These are phyloP conservation scores for Chaetomiaceae sp. DNA, from an alignment of 2,329 filamentous ascomycete genomes.

Conservation along the genomic window DNA sequence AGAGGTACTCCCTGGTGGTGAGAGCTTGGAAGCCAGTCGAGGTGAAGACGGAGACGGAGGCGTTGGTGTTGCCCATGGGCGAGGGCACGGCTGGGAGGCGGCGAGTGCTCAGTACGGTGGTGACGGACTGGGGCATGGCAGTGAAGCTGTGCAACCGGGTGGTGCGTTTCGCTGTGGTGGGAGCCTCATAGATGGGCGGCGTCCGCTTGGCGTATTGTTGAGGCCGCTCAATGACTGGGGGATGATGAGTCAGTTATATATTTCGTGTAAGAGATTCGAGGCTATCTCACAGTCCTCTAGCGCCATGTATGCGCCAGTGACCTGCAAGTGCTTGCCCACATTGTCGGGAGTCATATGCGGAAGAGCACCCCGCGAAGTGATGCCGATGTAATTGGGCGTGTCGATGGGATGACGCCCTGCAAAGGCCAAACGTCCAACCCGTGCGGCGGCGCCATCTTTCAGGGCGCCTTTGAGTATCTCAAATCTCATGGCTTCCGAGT, in stretches of 20 bases:
- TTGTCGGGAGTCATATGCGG: conserved; percentile 90
- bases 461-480: conserved; percentile 42
- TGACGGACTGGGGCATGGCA: conserved; percentile 59
- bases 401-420: conserved; percentile 60
- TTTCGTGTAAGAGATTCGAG: background rate
- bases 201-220: conserved; percentile 37
- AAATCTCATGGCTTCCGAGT: conserved; percentile 37
- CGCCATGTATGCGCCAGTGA: conserved; percentile 71
- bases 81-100: conserved; percentile 70
- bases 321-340: conserved; percentile 57
- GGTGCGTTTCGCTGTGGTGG: conserved; percentile 22
- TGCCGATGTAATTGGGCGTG: conserved; percentile 77
- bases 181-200: conserved; percentile 46
- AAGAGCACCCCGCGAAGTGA: conserved; percentile 77
- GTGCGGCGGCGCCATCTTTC: conserved; percentile 45
- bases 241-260: background rate
- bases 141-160: conserved; percentile 70
- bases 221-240: conserved; percentile 50
- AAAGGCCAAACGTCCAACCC: conserved; percentile 64
- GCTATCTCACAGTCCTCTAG: conserved; percentile 81
- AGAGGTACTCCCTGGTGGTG: conserved; percentile 62
- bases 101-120: conserved; percentile 72
- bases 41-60: conserved; percentile 72
- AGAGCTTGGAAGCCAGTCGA: conserved; percentile 79
- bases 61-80: conserved; percentile 66